A percentile compares a stretch with the other conserved stretches of the same genome.
phyloP scores from a whole-genome alignment of 1,284 basidiomycete species.

The Sphaerobolus stellatus region DNA sequence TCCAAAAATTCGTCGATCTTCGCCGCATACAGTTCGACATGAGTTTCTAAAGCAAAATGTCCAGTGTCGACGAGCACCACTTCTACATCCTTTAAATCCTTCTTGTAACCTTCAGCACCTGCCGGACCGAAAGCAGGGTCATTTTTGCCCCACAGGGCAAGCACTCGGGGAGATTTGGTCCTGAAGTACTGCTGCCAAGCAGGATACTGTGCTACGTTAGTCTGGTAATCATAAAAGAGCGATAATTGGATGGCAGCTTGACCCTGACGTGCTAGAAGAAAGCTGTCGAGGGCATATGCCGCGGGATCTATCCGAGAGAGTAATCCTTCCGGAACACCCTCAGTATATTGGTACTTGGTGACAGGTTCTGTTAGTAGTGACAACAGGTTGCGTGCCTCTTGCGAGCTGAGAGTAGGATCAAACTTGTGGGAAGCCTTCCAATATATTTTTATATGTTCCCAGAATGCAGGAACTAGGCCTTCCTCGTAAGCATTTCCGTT shows the following conservation, averaged over 20 bases:
- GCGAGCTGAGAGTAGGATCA: conserved; percentile 23
- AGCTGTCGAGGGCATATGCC: conserved; percentile 41
- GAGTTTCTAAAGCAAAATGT: conserved; percentile 47
- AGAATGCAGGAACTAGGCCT: conserved; percentile 40
- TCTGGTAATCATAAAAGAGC: conserved; percentile 44
- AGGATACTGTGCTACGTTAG: conserved; percentile 45
- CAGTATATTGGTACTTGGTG: conserved; percentile 31
- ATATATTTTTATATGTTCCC: conserved; percentile 35
- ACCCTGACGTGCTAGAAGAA: conserved; percentile 38
- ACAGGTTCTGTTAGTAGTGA: not conserved
- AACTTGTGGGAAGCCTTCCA: conserved; percentile 34
- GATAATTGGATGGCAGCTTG: conserved; percentile 42
- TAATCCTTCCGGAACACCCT: conserved; percentile 28
- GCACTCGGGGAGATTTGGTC: conserved; percentile 36
- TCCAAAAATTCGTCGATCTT: conserved; percentile 5
- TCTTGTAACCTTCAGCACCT: conserved; percentile 46
- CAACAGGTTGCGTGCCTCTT: conserved; percentile 7
- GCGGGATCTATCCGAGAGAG: conserved; percentile 24
- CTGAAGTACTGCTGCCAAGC: conserved; percentile 46
- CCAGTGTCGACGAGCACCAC: conserved; percentile 44
- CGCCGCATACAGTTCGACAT: conserved; percentile 24
- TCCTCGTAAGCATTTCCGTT: conserved; percentile 50
- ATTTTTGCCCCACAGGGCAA: conserved; percentile 50
- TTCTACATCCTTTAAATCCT: conserved; percentile 37
- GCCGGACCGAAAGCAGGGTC: conserved; percentile 44